These are phyloP conservation scores for Gamarada debralockiae DNA, from an alignment of 495 filamentous ascomycete species.

Conservation along the genomic window DNA sequence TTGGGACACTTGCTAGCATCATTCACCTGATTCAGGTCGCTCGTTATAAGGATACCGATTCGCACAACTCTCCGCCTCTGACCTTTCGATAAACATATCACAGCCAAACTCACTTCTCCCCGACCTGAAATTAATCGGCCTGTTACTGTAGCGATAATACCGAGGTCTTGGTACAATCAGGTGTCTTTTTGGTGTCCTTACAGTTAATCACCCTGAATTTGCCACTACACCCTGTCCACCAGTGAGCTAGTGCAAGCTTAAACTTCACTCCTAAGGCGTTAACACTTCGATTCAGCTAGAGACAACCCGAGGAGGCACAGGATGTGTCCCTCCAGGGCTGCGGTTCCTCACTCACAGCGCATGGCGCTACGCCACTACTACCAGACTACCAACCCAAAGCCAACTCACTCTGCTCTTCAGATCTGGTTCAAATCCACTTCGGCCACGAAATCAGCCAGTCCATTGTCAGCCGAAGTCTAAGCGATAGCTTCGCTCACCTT, in stretches of 20 bases:
- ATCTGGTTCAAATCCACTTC: conserved; percentile 6
- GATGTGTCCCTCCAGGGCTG: not conserved
- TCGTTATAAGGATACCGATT: not conserved
- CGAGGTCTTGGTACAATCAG: not conserved
- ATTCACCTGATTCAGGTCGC: not conserved
- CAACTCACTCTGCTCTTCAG: conserved; percentile 4
- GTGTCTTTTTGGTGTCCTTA: not conserved
- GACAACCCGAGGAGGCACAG: not conserved
- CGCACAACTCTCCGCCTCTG: not conserved
- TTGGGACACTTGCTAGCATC: no score
- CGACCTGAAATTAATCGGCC: not conserved
- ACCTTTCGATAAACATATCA: not conserved
- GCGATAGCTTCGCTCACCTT: conserved; percentile 12
- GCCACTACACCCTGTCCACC: not conserved
- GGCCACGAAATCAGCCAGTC: conserved; percentile 14
- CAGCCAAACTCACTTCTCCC: not conserved
- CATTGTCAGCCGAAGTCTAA: conserved; percentile 12
- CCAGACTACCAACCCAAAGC: conserved; percentile 12
- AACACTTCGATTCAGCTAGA: not conserved
- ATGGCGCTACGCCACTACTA: conserved; percentile 10
- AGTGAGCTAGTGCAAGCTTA: not conserved
- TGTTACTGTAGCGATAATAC: not conserved
- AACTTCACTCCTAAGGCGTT: not conserved
- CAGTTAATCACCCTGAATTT: not conserved
- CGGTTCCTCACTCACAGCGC: conserved; percentile 6